phyloP scores from a whole-genome alignment of 805 yeast species.

The Danielia reshetovae region DNA sequence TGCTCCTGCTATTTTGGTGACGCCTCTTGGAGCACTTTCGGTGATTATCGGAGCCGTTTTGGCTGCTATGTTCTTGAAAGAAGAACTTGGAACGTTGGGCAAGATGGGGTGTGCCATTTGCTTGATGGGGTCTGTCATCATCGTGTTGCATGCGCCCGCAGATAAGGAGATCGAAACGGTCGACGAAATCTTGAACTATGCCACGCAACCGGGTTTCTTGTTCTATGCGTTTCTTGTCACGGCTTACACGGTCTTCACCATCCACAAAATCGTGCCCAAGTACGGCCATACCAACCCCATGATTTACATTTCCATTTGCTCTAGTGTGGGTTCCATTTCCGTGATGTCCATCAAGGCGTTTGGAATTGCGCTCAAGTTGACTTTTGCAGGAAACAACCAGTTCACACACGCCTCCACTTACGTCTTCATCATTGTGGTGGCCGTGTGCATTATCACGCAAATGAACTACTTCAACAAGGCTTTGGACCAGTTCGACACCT shows the following conservation, averaged over 20 bases:
- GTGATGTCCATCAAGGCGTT: slow-evolving; percentile 92
- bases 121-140: slow-evolving; percentile 80
- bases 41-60: slow-evolving; percentile 90
- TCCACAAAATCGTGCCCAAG: slow-evolving; percentile 76
- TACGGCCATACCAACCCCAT: slow-evolving; percentile 81
- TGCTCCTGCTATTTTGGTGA: slow-evolving; percentile 90
- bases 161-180: slow-evolving; percentile 86
- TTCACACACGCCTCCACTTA: slow-evolving; percentile 82
- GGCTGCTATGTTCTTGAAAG: slow-evolving; percentile 80
- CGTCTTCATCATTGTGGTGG: slow-evolving; percentile 73
- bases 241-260: slow-evolving; percentile 69
- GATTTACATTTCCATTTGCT: slow-evolving; percentile 86
- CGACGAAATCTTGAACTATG: slow-evolving; percentile 80
- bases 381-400: slow-evolving; percentile 82
- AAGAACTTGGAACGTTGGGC: slow-evolving; percentile 83
- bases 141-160: slow-evolving; percentile 90
- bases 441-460: slow-evolving; percentile 78
- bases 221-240: slow-evolving; percentile 61
- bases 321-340: slow-evolving; percentile 84
- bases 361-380: slow-evolving; percentile 85
- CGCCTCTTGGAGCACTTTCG: slow-evolving; percentile 86
- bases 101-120: slow-evolving; percentile 93
- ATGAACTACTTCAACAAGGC: slow-evolving; percentile 95
- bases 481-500: slow-evolving; percentile 86
- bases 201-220: slow-evolving; percentile 73